These are phyloP conservation scores for Pseudopediastrum boryanum DNA, from an alignment of 139 green algal genomes.

Conservation along the genomic window DNA sequence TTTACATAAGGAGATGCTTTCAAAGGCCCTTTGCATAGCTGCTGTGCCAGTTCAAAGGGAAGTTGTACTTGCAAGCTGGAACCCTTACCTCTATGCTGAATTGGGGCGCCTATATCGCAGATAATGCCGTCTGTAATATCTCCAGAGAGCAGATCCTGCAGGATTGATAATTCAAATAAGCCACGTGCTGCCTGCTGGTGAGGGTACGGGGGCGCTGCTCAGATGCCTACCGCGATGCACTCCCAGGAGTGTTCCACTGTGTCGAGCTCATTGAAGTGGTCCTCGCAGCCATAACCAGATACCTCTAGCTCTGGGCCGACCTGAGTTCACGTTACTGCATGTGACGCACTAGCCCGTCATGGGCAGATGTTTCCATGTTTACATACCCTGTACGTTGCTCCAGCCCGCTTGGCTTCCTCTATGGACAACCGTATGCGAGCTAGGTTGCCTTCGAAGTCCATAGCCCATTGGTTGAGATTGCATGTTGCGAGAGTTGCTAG, in stretches of 20 bases:
- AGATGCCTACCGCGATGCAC: slow-evolving; percentile 58
- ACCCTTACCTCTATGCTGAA: slow-evolving; percentile 78
- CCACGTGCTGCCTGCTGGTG: background rate
- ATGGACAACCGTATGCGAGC: slow-evolving; percentile 82
- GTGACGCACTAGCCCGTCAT: background rate
- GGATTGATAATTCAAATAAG: background rate
- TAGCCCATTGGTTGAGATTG: slow-evolving; percentile 97
- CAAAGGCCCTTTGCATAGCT: too few relatives aligned
- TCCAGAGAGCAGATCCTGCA: slow-evolving; percentile 60
- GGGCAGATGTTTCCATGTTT: background rate
- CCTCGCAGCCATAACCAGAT: slow-evolving; percentile 97
- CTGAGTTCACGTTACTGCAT: slow-evolving; percentile 31
- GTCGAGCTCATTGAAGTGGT: slow-evolving; percentile 96
- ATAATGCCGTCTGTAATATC: slow-evolving; percentile 82
- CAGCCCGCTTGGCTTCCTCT: slow-evolving; percentile 57
- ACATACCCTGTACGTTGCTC: slow-evolving; percentile 81
- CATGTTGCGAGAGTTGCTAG: slow-evolving; percentile 86
- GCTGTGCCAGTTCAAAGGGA: too few relatives aligned
- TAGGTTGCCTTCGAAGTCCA: slow-evolving; percentile 98
- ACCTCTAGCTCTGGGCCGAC: slow-evolving; percentile 96
- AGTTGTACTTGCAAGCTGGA: too few relatives aligned
- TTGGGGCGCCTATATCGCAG: slow-evolving; percentile 91
- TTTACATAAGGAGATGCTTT: too few relatives aligned
- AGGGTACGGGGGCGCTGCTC: background rate
- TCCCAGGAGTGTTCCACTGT: slow-evolving; percentile 93